A percentile compares a stretch with the other conserved stretches of the same genome.
Conservation (phyloP, 2,329 filamentous ascomycete species). For the Dendryphion nanum region DNA sequence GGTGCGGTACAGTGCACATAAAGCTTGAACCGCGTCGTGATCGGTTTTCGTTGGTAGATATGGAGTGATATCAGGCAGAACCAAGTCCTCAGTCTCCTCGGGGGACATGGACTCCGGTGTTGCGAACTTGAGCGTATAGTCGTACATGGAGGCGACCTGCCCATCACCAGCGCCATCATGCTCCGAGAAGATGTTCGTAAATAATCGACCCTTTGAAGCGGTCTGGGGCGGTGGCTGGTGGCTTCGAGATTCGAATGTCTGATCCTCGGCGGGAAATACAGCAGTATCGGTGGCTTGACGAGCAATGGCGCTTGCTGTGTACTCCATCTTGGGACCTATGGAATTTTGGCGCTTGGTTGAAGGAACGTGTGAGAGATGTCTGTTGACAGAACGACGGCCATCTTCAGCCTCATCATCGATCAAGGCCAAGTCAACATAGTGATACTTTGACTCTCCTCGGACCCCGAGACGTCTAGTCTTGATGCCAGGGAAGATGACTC, state of each 20-base stretch:
- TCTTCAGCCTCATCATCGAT: conserved; percentile 44
- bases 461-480: conserved; percentile 91
- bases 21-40: conserved; percentile 77
- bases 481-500: conserved; percentile 92
- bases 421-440: conserved; percentile 66
- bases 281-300: conserved; percentile 50
- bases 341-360: conserved; percentile 33
- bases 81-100: conserved; percentile 67
- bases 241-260: conserved; percentile 25
- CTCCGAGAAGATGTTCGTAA: conserved; percentile 46
- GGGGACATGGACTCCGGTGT: conserved; percentile 56
- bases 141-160: conserved; percentile 53
- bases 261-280: conserved; percentile 42
- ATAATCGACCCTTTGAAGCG: conserved; percentile 45
- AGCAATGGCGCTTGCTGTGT: conserved; percentile 42
- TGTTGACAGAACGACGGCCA: conserved; percentile 17
- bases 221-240: conserved; percentile 34
- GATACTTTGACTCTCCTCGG: conserved; percentile 96
- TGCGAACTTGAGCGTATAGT: conserved; percentile 63
- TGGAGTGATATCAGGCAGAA: conserved; percentile 79
- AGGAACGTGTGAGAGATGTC: conserved; percentile 17
- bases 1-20: conserved; percentile 85
- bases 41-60: conserved; percentile 83
- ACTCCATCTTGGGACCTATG: conserved; percentile 31
- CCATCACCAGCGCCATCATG: conserved; percentile 38